Conservation (phyloP, 305 asterid species). For the Fraxinus paxiana region DNA sequence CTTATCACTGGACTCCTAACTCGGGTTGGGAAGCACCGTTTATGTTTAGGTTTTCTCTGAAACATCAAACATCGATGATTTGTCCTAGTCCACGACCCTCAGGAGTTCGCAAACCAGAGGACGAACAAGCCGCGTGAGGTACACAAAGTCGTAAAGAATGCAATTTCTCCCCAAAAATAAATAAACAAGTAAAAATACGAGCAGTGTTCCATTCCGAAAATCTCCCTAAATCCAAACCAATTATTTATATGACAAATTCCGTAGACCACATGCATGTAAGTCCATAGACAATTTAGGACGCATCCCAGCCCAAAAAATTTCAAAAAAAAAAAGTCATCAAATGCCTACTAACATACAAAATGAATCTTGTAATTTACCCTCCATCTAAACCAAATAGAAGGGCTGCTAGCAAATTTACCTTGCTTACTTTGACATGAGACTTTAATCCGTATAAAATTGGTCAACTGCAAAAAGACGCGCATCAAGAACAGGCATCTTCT, state of each 20-base stretch:
- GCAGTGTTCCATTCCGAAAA: conserved; percentile 28
- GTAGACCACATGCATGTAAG: conserved; percentile 27
- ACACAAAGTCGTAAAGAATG: neutral
- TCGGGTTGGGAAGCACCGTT: neutral
- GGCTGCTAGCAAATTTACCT: conserved; percentile 13
- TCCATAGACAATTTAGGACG: conserved; percentile 29
- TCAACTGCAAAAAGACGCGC: conserved; percentile 33
- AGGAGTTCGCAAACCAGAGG: neutral
- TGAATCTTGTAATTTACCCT: conserved; percentile 26
- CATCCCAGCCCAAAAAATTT: conserved; percentile 19
- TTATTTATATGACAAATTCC: neutral
- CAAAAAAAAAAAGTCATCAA: conserved; percentile 19
- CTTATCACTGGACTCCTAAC: neutral
- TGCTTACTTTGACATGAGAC: conserved; percentile 16
- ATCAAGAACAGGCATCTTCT: conserved; percentile 37
- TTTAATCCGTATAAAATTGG: conserved; percentile 33
- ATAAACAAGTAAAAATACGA: neutral
- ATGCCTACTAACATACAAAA: conserved; percentile 33
- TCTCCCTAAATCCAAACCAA: conserved; percentile 22
- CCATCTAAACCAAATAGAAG: conserved; percentile 31
- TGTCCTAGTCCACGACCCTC: neutral
- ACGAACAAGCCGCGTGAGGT: neutral
- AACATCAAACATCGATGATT: neutral
- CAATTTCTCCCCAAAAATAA: neutral
- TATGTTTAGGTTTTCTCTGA: neutral